Evolutionary conservation across 2,329 filamentous ascomycete species (phyloP).

Genomic region (Exophiala dermatitidis): DNA sequence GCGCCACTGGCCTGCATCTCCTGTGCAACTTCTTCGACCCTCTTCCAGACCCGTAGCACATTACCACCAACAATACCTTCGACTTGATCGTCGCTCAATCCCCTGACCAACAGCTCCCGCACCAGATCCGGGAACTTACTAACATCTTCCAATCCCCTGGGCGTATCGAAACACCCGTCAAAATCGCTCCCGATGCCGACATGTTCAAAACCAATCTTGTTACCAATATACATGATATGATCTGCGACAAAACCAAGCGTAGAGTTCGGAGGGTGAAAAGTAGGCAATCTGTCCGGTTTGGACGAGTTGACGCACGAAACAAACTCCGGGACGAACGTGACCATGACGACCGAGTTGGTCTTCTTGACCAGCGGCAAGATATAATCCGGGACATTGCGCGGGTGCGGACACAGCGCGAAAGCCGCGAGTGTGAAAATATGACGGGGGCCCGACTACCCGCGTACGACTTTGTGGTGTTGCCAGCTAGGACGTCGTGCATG

Average conservation of each 20-base stretch:
- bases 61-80: conserved; percentile 72
- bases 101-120: conserved; percentile 62
- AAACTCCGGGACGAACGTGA: conserved; percentile 80
- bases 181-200: conserved; percentile 87
- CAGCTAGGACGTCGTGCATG: conserved; percentile 69
- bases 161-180: conserved; percentile 57
- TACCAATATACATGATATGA: conserved; percentile 75
- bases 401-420: conserved; percentile 73
- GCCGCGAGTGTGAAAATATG: conserved; percentile 82
- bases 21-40: conserved; percentile 64
- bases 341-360: conserved; percentile 72
- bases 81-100: conserved; percentile 65
- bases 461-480: conserved; percentile 14
- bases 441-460: conserved; percentile 55
- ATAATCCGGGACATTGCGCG: conserved; percentile 81
- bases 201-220: conserved; percentile 75
- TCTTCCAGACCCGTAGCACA: conserved; percentile 73
- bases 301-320: conserved; percentile 59
- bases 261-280: conserved; percentile 57
- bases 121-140: conserved; percentile 73
- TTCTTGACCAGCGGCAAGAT: conserved; percentile 68
- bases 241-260: conserved; percentile 69
- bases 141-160: conserved; percentile 73
- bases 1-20: conserved; percentile 53
- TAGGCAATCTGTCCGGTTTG: conserved; percentile 53